A percentile compares a stretch with the other conserved stretches of the same genome.
These are phyloP conservation scores for Capronia americana DNA, from an alignment of 2,329 filamentous ascomycete genomes.

Conservation along the genomic window DNA sequence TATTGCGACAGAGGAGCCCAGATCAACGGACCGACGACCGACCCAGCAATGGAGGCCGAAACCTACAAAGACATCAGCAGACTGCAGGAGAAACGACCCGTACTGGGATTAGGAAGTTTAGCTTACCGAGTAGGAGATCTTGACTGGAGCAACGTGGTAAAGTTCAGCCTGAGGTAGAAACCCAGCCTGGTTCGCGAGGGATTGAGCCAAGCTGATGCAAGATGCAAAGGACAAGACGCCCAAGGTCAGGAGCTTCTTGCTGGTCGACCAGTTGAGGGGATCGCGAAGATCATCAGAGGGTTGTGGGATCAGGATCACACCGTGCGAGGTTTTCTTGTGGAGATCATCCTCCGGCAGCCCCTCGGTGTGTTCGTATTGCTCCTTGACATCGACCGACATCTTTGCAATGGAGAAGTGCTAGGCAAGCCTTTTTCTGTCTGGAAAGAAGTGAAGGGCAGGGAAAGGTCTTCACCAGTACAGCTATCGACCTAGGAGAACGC, in stretches of 20 bases:
- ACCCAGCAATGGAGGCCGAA: not conserved
- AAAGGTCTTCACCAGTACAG: no score
- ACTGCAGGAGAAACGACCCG: not conserved
- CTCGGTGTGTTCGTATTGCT: not conserved
- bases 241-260: not conserved
- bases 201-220: not conserved
- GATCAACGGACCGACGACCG: not conserved
- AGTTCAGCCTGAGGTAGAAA: not conserved
- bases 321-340: not conserved
- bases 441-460: no score
- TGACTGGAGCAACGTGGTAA: not conserved
- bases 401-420: no score
- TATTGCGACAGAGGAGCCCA: not conserved
- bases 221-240: not conserved
- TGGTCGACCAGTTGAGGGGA: not conserved
- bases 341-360: not conserved
- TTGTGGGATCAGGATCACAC: not conserved
- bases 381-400: no score
- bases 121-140: not conserved
- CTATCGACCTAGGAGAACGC: no score
- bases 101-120: not conserved
- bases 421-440: no score
- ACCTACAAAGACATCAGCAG: not conserved
- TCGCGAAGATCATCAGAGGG: not conserved
- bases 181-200: not conserved